phyloP scores from a whole-genome alignment of 139 green algal genomes.

The Chlamydomonas urium region DNA sequence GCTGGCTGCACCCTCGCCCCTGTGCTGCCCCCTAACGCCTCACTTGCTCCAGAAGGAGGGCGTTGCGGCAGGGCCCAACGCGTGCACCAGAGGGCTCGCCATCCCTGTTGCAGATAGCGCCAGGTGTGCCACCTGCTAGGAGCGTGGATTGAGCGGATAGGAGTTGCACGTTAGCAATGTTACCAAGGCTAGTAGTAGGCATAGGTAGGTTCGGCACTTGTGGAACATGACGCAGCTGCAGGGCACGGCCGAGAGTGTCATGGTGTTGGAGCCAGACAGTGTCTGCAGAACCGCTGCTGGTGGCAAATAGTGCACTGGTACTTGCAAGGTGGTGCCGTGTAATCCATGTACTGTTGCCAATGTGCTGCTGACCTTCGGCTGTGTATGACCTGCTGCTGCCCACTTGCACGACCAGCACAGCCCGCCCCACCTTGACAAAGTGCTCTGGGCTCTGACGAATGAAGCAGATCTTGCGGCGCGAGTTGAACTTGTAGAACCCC shows the following conservation, averaged over 20 bases:
- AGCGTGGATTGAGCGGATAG: no score
- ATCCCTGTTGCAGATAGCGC: slow-evolving; percentile 5
- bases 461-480: slow-evolving; percentile 8
- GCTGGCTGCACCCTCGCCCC: no score
- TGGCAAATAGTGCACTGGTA: not conserved
- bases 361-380: no score
- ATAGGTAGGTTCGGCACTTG: no score
- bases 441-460: slow-evolving; percentile 18
- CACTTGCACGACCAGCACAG: not conserved
- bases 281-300: not conserved
- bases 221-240: no score
- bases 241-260: no score
- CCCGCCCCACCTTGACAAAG: slow-evolving; percentile 12
- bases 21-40: no score
- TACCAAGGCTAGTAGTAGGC: no score
- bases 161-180: no score
- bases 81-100: slow-evolving; percentile 1
- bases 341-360: no score
- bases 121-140: slow-evolving; percentile 10
- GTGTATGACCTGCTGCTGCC: not conserved
- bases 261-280: not conserved
- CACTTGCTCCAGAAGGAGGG: slow-evolving; percentile 14
- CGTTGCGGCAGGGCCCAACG: not conserved
- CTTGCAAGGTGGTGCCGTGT: not conserved
- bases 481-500: slow-evolving; percentile 10